phyloP scores from a whole-genome alignment of 305 asterid species.

The Vinca major region DNA sequence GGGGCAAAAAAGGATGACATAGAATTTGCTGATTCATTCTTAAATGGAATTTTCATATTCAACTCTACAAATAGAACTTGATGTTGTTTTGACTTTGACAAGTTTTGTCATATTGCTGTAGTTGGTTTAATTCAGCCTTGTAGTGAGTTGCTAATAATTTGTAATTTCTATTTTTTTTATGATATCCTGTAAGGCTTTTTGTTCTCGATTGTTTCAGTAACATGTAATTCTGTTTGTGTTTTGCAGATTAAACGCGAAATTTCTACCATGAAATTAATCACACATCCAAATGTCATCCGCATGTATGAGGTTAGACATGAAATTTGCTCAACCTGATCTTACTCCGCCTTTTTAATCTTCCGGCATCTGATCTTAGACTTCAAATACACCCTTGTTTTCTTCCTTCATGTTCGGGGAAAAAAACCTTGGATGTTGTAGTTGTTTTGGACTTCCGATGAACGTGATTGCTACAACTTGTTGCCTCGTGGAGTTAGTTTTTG shows the following conservation, averaged over 20 bases:
- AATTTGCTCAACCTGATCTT: constrained; percentile 3
- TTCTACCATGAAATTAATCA: constrained; percentile 84
- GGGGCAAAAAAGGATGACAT: neutral
- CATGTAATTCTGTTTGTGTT: constrained; percentile 3
- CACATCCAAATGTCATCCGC: constrained; percentile 93
- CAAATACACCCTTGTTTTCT: neutral
- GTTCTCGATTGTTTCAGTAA: neutral
- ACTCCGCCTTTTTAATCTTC: neutral
- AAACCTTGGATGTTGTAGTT: too few relatives aligned
- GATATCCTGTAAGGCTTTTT: constrained; percentile 1
- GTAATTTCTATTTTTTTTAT: neutral
- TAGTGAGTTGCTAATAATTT: neutral
- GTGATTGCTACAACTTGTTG: neutral
- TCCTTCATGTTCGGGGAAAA: too few relatives aligned
- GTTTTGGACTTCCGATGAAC: too few relatives aligned
- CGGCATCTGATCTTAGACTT: neutral
- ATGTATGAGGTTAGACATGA: constrained; percentile 64
- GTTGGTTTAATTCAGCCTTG: neutral
- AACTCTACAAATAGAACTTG: neutral
- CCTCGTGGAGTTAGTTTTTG: neutral
- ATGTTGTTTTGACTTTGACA: neutral
- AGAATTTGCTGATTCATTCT: neutral
- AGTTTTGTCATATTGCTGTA: neutral
- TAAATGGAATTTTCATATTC: neutral
- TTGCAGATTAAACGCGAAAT: constrained; percentile 95